Conservation (phyloP, 2,329 filamentous ascomycete species). For the Lachnellula cervina region DNA sequence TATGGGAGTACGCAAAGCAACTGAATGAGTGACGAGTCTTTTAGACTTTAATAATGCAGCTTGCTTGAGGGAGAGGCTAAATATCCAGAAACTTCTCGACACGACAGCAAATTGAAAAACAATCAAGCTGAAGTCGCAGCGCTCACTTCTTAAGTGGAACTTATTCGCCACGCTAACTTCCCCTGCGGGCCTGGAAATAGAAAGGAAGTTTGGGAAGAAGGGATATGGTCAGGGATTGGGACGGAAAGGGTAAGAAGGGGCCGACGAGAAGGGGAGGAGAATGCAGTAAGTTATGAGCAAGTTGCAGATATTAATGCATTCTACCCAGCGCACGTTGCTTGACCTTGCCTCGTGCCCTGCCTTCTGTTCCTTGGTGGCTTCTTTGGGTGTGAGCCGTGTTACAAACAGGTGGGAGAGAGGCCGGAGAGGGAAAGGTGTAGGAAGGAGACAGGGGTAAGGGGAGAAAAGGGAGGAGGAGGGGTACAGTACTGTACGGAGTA, state of each 20-base stretch:
- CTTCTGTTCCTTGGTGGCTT: conserved; percentile 5
- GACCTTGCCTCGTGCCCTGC: conserved; percentile 4
- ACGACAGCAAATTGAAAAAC: conserved; percentile 4
- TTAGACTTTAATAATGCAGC: conserved; percentile 16
- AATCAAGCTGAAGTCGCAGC: conserved; percentile 15
- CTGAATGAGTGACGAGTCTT: conserved; percentile 29
- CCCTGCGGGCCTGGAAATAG: conserved; percentile 16
- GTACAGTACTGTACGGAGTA: too few species aligned
- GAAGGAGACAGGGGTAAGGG: not conserved
- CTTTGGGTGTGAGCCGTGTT: conserved; percentile 14
- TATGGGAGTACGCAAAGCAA: conserved; percentile 11
- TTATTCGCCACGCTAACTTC: conserved; percentile 10
- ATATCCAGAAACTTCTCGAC: conserved; percentile 3
- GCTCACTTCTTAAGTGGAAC: conserved; percentile 23
- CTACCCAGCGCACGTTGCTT: not conserved
- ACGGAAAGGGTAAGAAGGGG: not conserved
- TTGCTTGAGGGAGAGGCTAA: conserved; percentile 4
- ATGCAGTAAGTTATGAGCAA: conserved; percentile 16
- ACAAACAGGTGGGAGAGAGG: conserved; percentile 18
- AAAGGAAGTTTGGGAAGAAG: conserved; percentile 9
- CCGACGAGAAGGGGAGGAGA: conserved; percentile 9
- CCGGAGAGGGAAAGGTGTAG: conserved; percentile 8
- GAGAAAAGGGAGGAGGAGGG: not conserved
- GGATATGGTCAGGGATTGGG: conserved; percentile 4
- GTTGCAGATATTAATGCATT: not conserved